Evolutionary conservation across 768 basidiomycete species (phyloP), one percentile per base, ranked within the genome.

Genomic region (Chiua virens): DNA sequence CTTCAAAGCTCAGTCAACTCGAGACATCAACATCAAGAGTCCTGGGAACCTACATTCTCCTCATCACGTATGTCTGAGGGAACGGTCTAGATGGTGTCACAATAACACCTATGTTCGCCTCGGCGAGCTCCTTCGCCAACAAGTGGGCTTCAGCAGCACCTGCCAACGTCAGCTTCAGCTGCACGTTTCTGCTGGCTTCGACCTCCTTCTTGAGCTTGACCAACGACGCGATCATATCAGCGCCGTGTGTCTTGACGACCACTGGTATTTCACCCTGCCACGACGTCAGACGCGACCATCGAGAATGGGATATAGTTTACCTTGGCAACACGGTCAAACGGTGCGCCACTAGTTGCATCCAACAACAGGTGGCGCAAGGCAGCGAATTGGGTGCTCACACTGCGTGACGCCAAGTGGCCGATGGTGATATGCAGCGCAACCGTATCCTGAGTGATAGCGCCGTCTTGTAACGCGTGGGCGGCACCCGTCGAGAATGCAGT

Each of bases 221-320:
- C 30, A 92, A 68, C 2, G 79, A 78, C 3, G 85, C 83, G 78
- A 92, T 90, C 23, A 83, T 78, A 59, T 92, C 88, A 14, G 84
- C 84, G 59, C 75, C 85, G 55, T 83, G 72, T 7, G 85, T 84
- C 34, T 85, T 78, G 17, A 90, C 70, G 5, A 91, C 82, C 37
- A 92, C 3, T 15, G 34, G 67, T 1, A 86, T 83, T 34, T 87
- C 69, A 17, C 86, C 85, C 79, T 86, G 41, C 8, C 39, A 11
- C 20, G 44, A 42, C 47, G 43, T 32, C 3, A n/a, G 15, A 15
- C 21, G 3, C n/a, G 5, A 2, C 8, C 8, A 17, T 10, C 25
- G 32, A 8, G 17, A 10, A 49, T 9, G 3, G 23, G 10, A 20
- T 0, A 47, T 34, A 5, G 14, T 49, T 5, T 43, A 65, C 64